Evolutionary conservation across 2,329 filamentous ascomycete genomes (phyloP).

Genomic region (Alternaria rosae): DNA sequence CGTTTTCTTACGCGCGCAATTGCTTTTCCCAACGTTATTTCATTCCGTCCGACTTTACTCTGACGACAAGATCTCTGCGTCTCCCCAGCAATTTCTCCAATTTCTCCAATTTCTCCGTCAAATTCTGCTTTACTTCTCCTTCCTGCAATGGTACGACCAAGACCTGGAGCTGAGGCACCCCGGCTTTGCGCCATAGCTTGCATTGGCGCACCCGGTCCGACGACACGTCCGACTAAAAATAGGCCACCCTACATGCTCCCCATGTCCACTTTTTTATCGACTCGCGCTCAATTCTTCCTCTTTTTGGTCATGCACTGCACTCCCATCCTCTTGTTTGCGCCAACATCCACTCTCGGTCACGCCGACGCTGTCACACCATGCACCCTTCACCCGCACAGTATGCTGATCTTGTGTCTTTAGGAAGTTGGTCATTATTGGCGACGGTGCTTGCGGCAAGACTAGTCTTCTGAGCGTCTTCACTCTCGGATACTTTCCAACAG

Average conservation of each 20-base stretch:
- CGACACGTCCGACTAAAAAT: constrained; percentile 47
- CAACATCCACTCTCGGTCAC: constrained; percentile 5
- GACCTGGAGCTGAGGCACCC: constrained; percentile 37
- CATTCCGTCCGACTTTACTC: background rate
- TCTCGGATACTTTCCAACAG: constrained; percentile 95
- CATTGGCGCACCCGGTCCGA: constrained; percentile 50
- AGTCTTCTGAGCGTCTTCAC: constrained; percentile 98
- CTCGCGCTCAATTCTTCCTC: constrained; percentile 32
- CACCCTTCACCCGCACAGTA: constrained; percentile 10
- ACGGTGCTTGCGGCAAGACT: constrained; percentile 98
- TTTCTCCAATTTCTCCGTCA: background rate
- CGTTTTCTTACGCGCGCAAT: background rate
- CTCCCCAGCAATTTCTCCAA: constrained; percentile 1
- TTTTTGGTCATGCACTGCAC: constrained; percentile 21
- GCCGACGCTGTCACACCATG: constrained; percentile 23
- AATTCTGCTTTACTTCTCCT: background rate
- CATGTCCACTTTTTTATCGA: constrained; percentile 47
- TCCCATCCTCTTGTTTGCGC: constrained; percentile 8
- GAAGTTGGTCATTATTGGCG: constrained; percentile 96
- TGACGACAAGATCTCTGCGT: background rate
- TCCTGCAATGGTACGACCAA: constrained; percentile 22
- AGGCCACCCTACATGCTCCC: constrained; percentile 38
- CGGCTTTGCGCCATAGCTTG: constrained; percentile 46
- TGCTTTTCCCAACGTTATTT: background rate
- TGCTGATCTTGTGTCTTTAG: constrained; percentile 58